Percentiles rank a stretch among this genome's conserved stretches.
These are phyloP conservation scores for Linnemannia hyalina DNA, from an alignment of 192 early-diverging fungal genomes.

Conservation along the genomic window DNA sequence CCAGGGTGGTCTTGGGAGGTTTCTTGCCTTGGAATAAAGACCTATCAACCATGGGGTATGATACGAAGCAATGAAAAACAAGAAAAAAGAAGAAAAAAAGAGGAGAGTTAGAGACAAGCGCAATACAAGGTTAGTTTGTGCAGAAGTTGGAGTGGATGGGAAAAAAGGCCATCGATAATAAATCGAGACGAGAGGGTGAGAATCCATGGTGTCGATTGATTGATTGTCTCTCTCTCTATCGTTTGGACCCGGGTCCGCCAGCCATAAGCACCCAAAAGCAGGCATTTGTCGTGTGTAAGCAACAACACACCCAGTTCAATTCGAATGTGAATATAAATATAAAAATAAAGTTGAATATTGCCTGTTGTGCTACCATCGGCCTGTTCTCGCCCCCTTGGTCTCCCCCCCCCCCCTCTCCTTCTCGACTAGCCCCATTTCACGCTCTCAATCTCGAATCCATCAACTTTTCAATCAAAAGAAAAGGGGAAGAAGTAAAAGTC, in stretches of 20 bases:
- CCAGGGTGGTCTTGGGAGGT: constrained; percentile 67
- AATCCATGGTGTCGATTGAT: neutral
- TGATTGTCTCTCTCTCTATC: neutral
- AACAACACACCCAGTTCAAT: neutral
- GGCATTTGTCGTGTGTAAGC: constrained; percentile 4
- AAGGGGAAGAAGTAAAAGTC: neutral
- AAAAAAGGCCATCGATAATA: neutral
- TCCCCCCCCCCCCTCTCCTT: neutral
- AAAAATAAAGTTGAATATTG: constrained; percentile 3
- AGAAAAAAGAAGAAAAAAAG: neutral
- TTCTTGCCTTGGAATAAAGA: constrained; percentile 69
- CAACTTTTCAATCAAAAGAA: neutral
- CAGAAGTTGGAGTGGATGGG: neutral
- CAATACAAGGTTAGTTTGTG: neutral
- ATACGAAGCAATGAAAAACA: neutral
- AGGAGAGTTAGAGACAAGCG: neutral
- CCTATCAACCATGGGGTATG: constrained; percentile 33
- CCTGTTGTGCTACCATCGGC: neutral
- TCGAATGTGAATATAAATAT: neutral
- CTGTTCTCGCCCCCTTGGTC: neutral
- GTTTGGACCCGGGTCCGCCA: neutral
- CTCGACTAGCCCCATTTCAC: neutral
- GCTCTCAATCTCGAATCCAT: constrained; percentile 10
- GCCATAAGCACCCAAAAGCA: neutral
- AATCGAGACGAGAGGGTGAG: neutral